Evolutionary conservation across 208 protist species (phyloP).

Genomic region (Acanthamoeba lenticulata): DNA sequence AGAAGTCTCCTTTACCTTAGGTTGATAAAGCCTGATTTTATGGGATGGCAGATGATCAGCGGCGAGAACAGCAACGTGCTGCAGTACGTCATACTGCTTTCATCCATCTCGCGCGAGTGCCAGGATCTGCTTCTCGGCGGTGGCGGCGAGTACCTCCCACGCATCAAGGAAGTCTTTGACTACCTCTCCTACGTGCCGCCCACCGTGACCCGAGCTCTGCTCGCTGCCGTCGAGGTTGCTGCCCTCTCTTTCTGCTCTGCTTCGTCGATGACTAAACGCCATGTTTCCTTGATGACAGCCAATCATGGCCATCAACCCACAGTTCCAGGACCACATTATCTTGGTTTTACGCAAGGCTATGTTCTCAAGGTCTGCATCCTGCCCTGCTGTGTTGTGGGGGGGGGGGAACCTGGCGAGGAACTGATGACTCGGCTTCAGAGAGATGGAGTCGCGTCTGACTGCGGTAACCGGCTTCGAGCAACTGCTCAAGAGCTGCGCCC

Average conservation of each 20-base stretch:
- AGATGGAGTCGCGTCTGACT: slow-evolving; percentile 55
- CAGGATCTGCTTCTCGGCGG: slow-evolving; percentile 46
- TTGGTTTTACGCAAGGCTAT: slow-evolving; percentile 55
- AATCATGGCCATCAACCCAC: slow-evolving; percentile 56
- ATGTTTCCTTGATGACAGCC: not conserved
- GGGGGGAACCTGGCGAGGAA: no score
- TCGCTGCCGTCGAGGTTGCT: slow-evolving; percentile 22
- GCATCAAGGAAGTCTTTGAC: slow-evolving; percentile 69
- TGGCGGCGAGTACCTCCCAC: slow-evolving; percentile 30
- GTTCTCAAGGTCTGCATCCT: slow-evolving; percentile 54
- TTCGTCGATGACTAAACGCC: not conserved
- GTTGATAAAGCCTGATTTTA: no score
- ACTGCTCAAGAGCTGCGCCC: slow-evolving; percentile 34
- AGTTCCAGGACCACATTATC: slow-evolving; percentile 67
- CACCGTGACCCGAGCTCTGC: slow-evolving; percentile 20
- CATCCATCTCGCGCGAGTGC: slow-evolving; percentile 15
- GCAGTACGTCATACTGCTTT: slow-evolving; percentile 52
- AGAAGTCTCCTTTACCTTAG: no score
- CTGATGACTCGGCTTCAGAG: not conserved
- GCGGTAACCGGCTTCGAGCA: slow-evolving; percentile 45
- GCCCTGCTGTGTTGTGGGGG: not conserved
- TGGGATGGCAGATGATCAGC: slow-evolving; percentile 66
- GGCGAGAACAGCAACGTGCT: slow-evolving; percentile 59
- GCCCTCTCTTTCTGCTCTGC: not conserved
- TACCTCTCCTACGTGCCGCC: slow-evolving; percentile 60